These are phyloP conservation scores for Annulohypoxylon nitens DNA, from an alignment of 495 filamentous ascomycete species.

Conservation along the genomic window DNA sequence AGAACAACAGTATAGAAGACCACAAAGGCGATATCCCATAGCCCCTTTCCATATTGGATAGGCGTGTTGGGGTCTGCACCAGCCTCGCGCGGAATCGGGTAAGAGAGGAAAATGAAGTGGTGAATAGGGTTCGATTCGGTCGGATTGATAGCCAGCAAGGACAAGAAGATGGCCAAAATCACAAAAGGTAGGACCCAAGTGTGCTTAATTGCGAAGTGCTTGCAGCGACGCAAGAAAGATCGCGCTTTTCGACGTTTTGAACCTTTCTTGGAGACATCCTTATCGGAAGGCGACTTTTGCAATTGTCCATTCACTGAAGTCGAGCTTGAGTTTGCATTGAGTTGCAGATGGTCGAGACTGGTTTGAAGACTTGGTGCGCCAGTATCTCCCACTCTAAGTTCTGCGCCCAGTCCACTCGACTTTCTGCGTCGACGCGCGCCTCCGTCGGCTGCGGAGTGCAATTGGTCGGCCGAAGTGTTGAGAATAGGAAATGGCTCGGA, in stretches of 20 bases:
- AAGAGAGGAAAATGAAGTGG: slow-evolving; percentile 93
- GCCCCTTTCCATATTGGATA: slow-evolving; percentile 90
- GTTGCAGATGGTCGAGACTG: slow-evolving; percentile 55
- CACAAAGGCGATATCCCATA: slow-evolving; percentile 86
- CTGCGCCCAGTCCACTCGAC: slow-evolving; percentile 60
- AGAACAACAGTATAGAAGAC: slow-evolving; percentile 90
- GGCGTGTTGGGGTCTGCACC: slow-evolving; percentile 64
- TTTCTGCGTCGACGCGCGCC: slow-evolving; percentile 61
- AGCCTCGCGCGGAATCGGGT: slow-evolving; percentile 71
- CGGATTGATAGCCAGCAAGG: slow-evolving; percentile 82
- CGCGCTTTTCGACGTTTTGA: slow-evolving; percentile 71
- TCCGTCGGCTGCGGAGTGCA: slow-evolving; percentile 51
- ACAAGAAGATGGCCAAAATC: slow-evolving; percentile 72
- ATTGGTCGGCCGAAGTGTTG: slow-evolving; percentile 56
- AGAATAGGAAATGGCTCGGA: slow-evolving; percentile 63
- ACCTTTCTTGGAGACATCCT: slow-evolving; percentile 54
- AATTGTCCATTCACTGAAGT: neutral
- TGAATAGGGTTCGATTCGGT: slow-evolving; percentile 84
- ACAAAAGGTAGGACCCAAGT: slow-evolving; percentile 86
- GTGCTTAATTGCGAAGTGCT: slow-evolving; percentile 74
- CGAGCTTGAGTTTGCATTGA: slow-evolving; percentile 26
- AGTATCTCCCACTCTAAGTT: slow-evolving; percentile 63
- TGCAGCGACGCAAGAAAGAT: slow-evolving; percentile 74
- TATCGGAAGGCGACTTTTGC: slow-evolving; percentile 24
- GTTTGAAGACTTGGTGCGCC: slow-evolving; percentile 61